Percentiles rank a stretch among this genome's conserved stretches.
phyloP scores from a whole-genome alignment of 2,329 filamentous ascomycete species.

The Talaromyces sp. region DNA sequence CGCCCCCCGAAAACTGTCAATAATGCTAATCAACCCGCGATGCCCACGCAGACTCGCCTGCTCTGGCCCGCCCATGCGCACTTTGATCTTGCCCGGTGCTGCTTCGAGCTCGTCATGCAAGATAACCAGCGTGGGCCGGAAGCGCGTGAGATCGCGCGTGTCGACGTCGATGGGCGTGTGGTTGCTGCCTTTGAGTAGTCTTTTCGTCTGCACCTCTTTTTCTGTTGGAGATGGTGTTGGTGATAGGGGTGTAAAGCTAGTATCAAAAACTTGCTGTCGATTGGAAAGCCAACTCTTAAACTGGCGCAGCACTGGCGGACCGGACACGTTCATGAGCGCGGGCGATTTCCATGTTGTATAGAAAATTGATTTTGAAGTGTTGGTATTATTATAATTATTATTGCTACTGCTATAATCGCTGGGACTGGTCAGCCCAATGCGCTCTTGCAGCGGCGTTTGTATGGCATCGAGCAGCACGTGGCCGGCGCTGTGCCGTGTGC shows the following conservation, averaged over 20 bases:
- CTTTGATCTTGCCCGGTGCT: conserved; percentile 59
- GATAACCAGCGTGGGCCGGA: conserved; percentile 56
- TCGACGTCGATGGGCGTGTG: conserved; percentile 4
- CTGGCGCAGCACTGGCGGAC: conserved; percentile 60
- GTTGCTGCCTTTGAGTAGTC: conserved; percentile 1
- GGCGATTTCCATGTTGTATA: conserved; percentile 60
- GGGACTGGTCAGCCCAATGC: conserved; percentile 42
- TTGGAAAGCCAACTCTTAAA: conserved; percentile 46
- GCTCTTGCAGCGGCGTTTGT: conserved; percentile 40
- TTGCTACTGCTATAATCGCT: conserved; percentile 25
- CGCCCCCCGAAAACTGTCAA: conserved; percentile 45
- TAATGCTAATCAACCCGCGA: conserved; percentile 67
- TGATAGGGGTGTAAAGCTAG: not conserved
- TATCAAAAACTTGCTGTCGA: conserved; percentile 6
- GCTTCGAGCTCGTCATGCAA: conserved; percentile 86
- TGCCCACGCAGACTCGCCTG: conserved; percentile 61
- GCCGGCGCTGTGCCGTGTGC: conserved; percentile 81
- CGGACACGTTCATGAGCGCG: conserved; percentile 78
- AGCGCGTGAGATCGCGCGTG: conserved; percentile 10
- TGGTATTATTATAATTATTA: no score
- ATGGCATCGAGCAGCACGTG: conserved; percentile 68
- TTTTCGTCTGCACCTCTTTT: not conserved
- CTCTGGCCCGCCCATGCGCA: conserved; percentile 52
- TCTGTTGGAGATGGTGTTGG: not conserved
- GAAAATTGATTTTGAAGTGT: conserved; percentile 28